Base-by-base conservation (phyloP, 1,139 yeast species). In the Kodamaea anthophila region DNA sequence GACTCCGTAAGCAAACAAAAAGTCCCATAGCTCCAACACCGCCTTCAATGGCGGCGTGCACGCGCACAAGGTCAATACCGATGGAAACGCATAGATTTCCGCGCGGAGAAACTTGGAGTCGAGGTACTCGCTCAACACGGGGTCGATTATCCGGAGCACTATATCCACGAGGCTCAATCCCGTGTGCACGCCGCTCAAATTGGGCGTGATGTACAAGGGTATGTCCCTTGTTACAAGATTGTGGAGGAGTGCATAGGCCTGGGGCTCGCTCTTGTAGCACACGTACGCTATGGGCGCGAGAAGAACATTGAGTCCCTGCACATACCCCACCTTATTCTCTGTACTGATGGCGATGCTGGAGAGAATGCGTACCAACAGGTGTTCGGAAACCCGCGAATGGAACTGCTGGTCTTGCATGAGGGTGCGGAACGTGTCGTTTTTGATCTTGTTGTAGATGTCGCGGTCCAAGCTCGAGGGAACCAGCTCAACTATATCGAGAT, bases 291-390 rank as follows among this genome's bases (percentile, higher is more conserved):
- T 74, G 1, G 96, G 96, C 0, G 95, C 96, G 21, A 83, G 70
- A 20, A 87, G 53, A 2, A 87, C 91, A 49, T 88, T 88, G 78
- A 88, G 76, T 2, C 96, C 96, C 49, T 87, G 96, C 9, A 87
- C 96, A 49, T 87, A 87, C 1, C 71, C 47, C 55, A 71, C 58
- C 41, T 63, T 48, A 33, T 50, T 51, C 8, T 48, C 45, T 32
- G 47, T 34, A 16, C 63, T 51, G 9, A 84, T 68, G 1, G 94
- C 94, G 46, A 77, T 70, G n/a, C 83, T 76, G 23, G 85, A 80
- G 22, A 87, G 63, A 3, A 86, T 62, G 24, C 96, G 57, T 12
- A 81, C 70, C 29, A 87, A 58, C 3, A 84, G 59, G 5, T 73
- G 74, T 46, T 86, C 94, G 21, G 74, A 55, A 2, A 87, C 95